Conservation (phyloP, 805 yeast species). For the Nakazawaea peltata region DNA sequence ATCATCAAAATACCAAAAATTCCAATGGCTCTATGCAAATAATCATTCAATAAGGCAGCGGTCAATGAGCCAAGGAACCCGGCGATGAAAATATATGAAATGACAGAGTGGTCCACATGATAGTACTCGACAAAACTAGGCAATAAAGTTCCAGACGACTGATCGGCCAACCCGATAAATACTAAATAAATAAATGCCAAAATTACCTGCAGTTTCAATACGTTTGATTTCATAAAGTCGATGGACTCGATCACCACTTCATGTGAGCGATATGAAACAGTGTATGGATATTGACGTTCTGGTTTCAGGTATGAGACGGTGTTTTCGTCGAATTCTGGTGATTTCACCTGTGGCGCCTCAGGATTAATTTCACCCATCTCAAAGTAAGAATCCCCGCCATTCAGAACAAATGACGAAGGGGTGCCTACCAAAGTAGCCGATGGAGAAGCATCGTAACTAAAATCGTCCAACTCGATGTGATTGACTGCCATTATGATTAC, state of each 20-base stretch:
- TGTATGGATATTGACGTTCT: slow-evolving; percentile 1
- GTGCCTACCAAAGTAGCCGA: slow-evolving; percentile 9
- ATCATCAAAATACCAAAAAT: slow-evolving; percentile 4
- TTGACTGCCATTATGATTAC: not conserved
- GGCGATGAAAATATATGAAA: slow-evolving; percentile 9
- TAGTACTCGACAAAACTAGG: slow-evolving; percentile 45
- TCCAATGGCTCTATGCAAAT: slow-evolving; percentile 7
- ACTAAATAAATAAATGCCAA: slow-evolving; percentile 32
- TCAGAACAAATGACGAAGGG: slow-evolving; percentile 2
- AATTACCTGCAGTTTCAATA: slow-evolving; percentile 34
- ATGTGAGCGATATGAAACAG: slow-evolving; percentile 13
- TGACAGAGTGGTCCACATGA: slow-evolving; percentile 34
- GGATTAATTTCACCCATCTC: no score
- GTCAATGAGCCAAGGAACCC: slow-evolving; percentile 6
- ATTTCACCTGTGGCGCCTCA: slow-evolving; percentile 1
- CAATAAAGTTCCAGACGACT: slow-evolving; percentile 51
- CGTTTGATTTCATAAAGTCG: slow-evolving; percentile 29
- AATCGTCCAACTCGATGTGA: slow-evolving; percentile 6
- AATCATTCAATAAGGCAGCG: slow-evolving; percentile 8
- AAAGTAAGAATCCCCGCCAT: slow-evolving; percentile 3
- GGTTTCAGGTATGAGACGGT: not conserved
- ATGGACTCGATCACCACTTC: slow-evolving; percentile 27
- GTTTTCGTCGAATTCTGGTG: not conserved
- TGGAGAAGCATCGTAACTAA: slow-evolving; percentile 1
- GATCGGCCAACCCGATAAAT: slow-evolving; percentile 50